phyloP scores from a whole-genome alignment of 1,284 basidiomycete species.

The Pseudozyma thailandica region DNA sequence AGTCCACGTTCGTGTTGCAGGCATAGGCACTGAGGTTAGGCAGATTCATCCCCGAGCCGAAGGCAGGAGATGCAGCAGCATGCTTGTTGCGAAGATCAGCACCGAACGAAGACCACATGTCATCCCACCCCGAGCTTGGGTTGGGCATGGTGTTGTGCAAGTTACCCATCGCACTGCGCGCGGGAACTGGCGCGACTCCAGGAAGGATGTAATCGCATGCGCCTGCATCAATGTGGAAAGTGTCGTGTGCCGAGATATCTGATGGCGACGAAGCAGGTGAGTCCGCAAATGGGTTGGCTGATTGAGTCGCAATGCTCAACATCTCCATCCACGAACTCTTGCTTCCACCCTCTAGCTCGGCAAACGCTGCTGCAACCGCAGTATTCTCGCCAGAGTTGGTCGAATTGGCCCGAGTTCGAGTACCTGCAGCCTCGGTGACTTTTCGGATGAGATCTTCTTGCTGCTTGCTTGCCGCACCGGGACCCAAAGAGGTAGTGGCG shows the following conservation, averaged over 20 bases:
- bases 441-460: conserved; percentile 37
- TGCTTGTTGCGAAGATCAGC: conserved; percentile 21
- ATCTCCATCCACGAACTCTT: conserved; percentile 49
- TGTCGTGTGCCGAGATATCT: conserved; percentile 28
- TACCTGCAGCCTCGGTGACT: conserved; percentile 31
- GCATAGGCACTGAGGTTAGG: conserved; percentile 25
- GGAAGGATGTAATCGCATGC: conserved; percentile 37
- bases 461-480: conserved; percentile 42
- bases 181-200: conserved; percentile 4
- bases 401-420: conserved; percentile 31
- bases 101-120: conserved; percentile 29
- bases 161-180: conserved; percentile 2
- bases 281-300: conserved; percentile 39
- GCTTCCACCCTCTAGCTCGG: conserved; percentile 4
- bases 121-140: conserved; percentile 24
- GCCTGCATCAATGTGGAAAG: conserved; percentile 35
- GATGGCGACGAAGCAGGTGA: conserved; percentile 34
- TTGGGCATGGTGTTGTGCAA: background rate
- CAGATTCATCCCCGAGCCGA: conserved; percentile 1
- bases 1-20: conserved; percentile 16
- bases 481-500: conserved; percentile 35
- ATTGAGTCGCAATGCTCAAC: conserved; percentile 36
- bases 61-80: background rate
- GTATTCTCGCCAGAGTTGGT: conserved; percentile 24
- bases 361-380: background rate